Percentiles rank a stretch among this genome's conserved stretches.
Evolutionary conservation across 73 alveolate species (phyloP).

Genomic region (Symbiodinium pilosum): DNA sequence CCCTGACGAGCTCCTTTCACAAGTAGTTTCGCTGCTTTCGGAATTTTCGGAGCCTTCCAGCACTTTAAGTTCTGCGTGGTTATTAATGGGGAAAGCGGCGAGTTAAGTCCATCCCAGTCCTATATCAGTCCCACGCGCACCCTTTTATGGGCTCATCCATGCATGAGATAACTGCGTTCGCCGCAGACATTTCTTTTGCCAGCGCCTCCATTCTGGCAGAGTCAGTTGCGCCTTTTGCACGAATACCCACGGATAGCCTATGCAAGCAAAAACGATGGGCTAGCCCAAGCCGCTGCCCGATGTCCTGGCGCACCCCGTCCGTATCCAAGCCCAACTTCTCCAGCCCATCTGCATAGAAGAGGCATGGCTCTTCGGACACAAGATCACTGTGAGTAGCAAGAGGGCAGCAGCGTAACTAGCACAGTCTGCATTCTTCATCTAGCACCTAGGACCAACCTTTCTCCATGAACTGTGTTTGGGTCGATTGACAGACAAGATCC

Average conservation of each 20-base stretch:
- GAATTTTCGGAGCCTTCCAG: too few species aligned
- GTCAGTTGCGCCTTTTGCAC: background rate
- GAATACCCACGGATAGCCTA: background rate
- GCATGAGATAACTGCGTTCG: too few species aligned
- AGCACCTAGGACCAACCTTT: background rate
- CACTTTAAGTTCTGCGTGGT: too few species aligned
- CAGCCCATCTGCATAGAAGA: background rate
- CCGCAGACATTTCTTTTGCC: too few species aligned
- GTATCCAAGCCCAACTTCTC: background rate
- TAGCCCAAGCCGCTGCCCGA: background rate
- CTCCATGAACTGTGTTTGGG: background rate
- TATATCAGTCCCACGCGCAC: too few species aligned
- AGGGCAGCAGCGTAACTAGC: background rate
- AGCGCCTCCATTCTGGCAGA: too few species aligned
- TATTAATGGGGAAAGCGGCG: too few species aligned
- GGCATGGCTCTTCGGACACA: background rate
- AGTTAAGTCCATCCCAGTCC: too few species aligned
- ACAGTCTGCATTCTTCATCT: background rate
- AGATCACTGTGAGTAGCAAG: background rate
- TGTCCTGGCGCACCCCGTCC: background rate
- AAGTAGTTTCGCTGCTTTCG: too few species aligned
- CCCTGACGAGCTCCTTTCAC: too few species aligned
- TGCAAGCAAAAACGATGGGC: background rate
- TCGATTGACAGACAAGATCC: too few species aligned
- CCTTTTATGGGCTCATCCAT: too few species aligned